Conservation (phyloP, 495 filamentous ascomycete genomes). For the Aspergillus heteromorphus region DNA sequence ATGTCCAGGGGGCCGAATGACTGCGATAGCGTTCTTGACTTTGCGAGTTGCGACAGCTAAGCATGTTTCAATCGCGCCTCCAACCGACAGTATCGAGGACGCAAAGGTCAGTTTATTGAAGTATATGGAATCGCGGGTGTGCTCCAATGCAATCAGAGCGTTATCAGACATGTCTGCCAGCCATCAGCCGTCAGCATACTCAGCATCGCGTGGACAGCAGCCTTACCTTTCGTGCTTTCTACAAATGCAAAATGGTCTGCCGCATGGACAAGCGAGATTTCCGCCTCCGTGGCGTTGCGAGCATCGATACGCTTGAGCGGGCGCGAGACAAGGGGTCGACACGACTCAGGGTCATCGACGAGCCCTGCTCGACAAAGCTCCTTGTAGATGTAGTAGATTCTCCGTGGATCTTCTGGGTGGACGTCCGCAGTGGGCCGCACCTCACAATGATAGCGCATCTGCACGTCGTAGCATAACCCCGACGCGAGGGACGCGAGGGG, state of each 20-base stretch:
- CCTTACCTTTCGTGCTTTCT: constrained; percentile 48
- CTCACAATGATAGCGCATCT: constrained; percentile 90
- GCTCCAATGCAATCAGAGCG: constrained; percentile 59
- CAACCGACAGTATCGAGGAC: constrained; percentile 79
- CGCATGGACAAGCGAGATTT: constrained; percentile 74
- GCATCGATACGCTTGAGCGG: constrained; percentile 73
- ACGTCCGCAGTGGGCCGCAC: constrained; percentile 63
- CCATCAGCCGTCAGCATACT: constrained; percentile 4
- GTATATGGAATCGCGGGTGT: constrained; percentile 78
- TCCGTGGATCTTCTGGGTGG: constrained; percentile 89
- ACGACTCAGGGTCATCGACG: constrained; percentile 52
- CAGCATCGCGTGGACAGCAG: neutral
- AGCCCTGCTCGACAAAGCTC: constrained; percentile 74
- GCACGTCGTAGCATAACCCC: constrained; percentile 81
- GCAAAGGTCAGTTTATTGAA: constrained; percentile 75
- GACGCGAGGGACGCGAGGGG: constrained; percentile 51
- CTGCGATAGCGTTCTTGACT: constrained; percentile 90
- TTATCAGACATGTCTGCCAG: constrained; percentile 48
- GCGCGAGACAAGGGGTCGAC: constrained; percentile 43
- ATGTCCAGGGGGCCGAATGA: constrained; percentile 91
- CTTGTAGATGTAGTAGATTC: constrained; percentile 85
- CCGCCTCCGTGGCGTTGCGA: constrained; percentile 65
- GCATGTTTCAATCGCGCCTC: constrained; percentile 92
- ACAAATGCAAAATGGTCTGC: constrained; percentile 74
- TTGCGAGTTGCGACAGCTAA: constrained; percentile 69